Conservation (phyloP, 371 early-diverging fungal species). For the Mortierella sp. region DNA sequence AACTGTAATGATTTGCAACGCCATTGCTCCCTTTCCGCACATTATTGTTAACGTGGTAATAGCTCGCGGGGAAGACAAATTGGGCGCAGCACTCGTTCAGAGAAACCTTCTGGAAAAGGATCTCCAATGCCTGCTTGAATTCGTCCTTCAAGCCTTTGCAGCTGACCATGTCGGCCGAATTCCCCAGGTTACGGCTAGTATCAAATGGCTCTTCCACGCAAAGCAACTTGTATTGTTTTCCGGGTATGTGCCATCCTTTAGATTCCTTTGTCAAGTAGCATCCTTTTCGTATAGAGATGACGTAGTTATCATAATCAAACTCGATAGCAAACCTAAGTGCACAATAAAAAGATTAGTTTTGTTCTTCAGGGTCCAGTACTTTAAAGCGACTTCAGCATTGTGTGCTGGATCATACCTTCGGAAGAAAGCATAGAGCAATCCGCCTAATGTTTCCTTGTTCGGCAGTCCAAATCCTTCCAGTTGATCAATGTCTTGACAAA, state of each 20-base stretch:
- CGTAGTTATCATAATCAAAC: constrained; percentile 84
- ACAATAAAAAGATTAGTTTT: neutral
- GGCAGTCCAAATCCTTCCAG: constrained; percentile 74
- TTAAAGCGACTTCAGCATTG: neutral
- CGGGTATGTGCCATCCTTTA: constrained; percentile 86
- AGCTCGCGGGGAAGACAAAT: constrained; percentile 58
- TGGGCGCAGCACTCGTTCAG: constrained; percentile 60
- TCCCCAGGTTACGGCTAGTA: constrained; percentile 87
- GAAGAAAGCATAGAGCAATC: constrained; percentile 89
- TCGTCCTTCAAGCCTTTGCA: constrained; percentile 83
- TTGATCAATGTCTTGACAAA: constrained; percentile 75
- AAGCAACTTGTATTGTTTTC: constrained; percentile 72
- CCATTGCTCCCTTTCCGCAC: constrained; percentile 37
- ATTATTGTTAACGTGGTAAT: constrained; percentile 37
- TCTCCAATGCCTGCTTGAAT: constrained; percentile 77
- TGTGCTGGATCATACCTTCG: constrained; percentile 58
- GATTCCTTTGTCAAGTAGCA: constrained; percentile 77
- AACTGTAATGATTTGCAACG: constrained; percentile 7
- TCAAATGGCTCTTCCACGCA: constrained; percentile 95
- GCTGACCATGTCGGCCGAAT: constrained; percentile 84
- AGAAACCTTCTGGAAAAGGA: constrained; percentile 63
- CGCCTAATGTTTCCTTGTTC: constrained; percentile 84
- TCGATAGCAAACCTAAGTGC: constrained; percentile 68
- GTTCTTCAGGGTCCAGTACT: no score
- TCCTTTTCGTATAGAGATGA: constrained; percentile 86